Evolutionary conservation across 148 eudicot species (phyloP), one percentile per base, ranked within the genome.

Genomic region (Diospyros lotus): DNA sequence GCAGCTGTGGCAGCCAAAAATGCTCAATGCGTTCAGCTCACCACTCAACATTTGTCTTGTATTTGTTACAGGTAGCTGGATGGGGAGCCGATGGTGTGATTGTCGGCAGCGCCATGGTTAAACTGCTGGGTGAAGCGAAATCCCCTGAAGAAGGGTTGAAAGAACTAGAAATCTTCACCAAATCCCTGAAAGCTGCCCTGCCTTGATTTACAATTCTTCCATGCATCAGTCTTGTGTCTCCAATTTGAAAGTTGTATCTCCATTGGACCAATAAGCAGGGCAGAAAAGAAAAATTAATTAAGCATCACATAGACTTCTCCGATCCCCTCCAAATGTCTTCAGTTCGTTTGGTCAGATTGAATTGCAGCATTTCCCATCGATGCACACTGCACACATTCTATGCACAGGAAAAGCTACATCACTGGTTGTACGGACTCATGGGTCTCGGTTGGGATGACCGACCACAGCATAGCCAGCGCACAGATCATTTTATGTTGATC

Each of bases 11-110:
- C 43, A 39, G 44, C 51, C n/a, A 5, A 64, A 59, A 42, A 41
- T 9, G 38, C 15, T 48, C 1, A 74, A 58, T 46, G 67, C 44
- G 52, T 48, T 4, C 52, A 28, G 58, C 28, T 12, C 13, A 3
- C 38, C 38, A 48, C 60, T 60, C 58, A 39, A 10, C 12, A 46
- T 28, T 48, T 13, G 18, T 13, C 28, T 51, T 52, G 56, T 55
- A 12, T 54, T 43, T 72, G 6, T 63, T 60, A 63, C 77, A 93
- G 96, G 82, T 93, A 55, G 96, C 88, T 2, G 88, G 79, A 78
- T 93, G 98, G 98, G 98, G 98, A 68, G 96, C 98, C 6, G 98
- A 93, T 84, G 98, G 98, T 2, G 96, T 93, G 67, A 93, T 93
- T 72, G 91, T 93, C 45, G 98, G 98, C 6, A 93, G 98, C 61